Evolutionary conservation across 352 stramenopile genomes (phyloP).

Genomic region (Phytophthora tubulina): DNA sequence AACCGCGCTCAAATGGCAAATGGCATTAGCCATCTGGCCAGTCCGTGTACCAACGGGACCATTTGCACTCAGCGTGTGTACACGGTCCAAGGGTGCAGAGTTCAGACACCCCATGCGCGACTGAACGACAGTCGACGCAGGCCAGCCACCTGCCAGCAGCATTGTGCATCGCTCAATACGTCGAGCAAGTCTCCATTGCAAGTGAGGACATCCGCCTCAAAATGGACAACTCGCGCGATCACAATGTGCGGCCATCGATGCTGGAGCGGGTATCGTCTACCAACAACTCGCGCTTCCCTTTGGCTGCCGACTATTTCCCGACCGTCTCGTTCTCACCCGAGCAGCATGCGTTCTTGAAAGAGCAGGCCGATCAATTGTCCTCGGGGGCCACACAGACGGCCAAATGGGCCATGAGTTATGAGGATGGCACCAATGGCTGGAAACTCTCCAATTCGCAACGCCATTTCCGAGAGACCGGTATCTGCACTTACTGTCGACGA

Average conservation of each 20-base stretch:
- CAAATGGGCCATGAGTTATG: constrained; percentile 72
- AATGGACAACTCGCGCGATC: constrained; percentile 50
- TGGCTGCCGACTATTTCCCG: constrained; percentile 61
- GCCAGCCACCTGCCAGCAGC: constrained; percentile 14
- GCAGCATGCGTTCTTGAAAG: constrained; percentile 48
- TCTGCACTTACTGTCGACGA: constrained; percentile 66
- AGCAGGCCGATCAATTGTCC: constrained; percentile 50
- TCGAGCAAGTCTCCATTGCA: constrained; percentile 8
- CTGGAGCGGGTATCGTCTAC: constrained; percentile 42
- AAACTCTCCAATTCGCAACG: constrained; percentile 76
- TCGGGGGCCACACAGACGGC: constrained; percentile 47
- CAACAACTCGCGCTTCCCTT: constrained; percentile 45
- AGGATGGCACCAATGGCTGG: constrained; percentile 68
- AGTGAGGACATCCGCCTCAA: background rate
- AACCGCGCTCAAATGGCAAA: no score
- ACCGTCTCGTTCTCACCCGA: constrained; percentile 45
- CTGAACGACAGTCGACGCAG: constrained; percentile 26
- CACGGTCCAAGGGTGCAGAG: constrained; percentile 19
- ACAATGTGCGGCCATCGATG: constrained; percentile 43
- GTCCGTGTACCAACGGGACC: background rate
- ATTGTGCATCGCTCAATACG: constrained; percentile 24
- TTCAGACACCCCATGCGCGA: constrained; percentile 30
- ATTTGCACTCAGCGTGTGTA: constrained; percentile 14
- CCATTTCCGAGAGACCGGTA: constrained; percentile 73
- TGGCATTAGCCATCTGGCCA: no score